Percentiles rank a stretch among this genome's conserved stretches.
Conservation (phyloP, 306 rosid species). For the Acacia confusa region DNA sequence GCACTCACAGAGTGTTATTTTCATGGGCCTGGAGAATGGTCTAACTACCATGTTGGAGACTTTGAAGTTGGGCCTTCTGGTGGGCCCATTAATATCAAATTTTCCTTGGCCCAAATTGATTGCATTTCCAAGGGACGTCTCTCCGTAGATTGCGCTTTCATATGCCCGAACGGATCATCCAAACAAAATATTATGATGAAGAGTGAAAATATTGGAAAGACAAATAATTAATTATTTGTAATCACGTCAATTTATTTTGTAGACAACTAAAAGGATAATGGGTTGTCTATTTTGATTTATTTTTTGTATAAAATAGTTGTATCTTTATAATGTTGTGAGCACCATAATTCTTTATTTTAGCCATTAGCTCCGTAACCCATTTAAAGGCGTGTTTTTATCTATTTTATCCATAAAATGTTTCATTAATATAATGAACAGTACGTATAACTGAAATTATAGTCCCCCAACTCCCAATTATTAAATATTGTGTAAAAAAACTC, state of each 20-base stretch:
- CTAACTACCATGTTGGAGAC: constrained; percentile 64
- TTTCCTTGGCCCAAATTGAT: constrained; percentile 87
- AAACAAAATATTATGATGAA: not conserved
- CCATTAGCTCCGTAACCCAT: too few relatives aligned
- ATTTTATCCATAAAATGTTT: too few relatives aligned
- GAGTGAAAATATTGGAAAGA: not conserved
- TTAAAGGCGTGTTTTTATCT: too few relatives aligned
- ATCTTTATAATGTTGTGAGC: too few relatives aligned
- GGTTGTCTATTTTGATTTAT: not conserved
- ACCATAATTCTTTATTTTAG: too few relatives aligned
- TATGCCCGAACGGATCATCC: constrained; percentile 32
- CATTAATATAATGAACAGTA: not conserved
- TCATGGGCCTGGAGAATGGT: constrained; percentile 56
- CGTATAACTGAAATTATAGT: not conserved
- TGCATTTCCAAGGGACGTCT: constrained; percentile 94
- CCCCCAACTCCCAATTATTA: not conserved
- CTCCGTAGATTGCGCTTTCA: constrained; percentile 63
- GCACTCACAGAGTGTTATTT: constrained; percentile 50
- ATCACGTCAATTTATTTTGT: not conserved
- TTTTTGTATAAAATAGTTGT: not conserved
- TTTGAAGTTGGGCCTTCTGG: constrained; percentile 39
- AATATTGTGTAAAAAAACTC: not conserved
- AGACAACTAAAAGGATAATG: not conserved
- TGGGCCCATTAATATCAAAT: constrained; percentile 44
- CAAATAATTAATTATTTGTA: not conserved